Percentiles rank a stretch among this genome's conserved stretches.
Evolutionary conservation across 352 stramenopile species (phyloP).

Genomic region (Pythium aquatile): DNA sequence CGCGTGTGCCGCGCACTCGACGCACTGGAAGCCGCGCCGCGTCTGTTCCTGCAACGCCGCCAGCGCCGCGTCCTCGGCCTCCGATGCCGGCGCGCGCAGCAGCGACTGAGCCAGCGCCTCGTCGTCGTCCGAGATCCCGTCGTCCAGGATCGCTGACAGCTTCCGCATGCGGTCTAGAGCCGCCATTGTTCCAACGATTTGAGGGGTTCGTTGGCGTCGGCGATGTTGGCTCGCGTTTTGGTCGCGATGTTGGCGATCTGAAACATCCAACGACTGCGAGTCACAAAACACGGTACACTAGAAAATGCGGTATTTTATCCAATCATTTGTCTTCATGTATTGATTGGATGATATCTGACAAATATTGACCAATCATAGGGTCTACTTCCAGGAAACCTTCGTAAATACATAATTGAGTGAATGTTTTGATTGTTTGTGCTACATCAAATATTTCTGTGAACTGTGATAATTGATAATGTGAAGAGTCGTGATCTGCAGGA

Average conservation of each 20-base stretch:
- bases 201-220: not conserved
- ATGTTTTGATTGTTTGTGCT: not conserved
- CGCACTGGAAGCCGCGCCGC: constrained; percentile 51
- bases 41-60: constrained; percentile 30
- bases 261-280: not conserved
- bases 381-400: no score
- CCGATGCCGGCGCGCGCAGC: constrained; percentile 25
- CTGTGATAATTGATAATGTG: not conserved
- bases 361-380: not conserved
- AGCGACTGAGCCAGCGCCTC: constrained; percentile 41
- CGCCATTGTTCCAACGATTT: constrained; percentile 23
- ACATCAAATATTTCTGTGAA: not conserved
- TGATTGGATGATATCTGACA: constrained; percentile 2
- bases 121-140: constrained; percentile 57
- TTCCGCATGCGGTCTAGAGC: constrained; percentile 71
- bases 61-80: constrained; percentile 19
- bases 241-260: not conserved
- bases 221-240: not conserved
- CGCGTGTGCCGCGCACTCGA: constrained; percentile 68
- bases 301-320: not conserved
- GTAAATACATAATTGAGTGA: not conserved
- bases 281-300: not conserved
- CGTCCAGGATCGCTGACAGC: constrained; percentile 79
- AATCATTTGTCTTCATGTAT: constrained; percentile 9
- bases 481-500: not conserved